Conservation (phyloP, 2,329 filamentous ascomycete species). For the Ophiostoma triangulosporum region DNA sequence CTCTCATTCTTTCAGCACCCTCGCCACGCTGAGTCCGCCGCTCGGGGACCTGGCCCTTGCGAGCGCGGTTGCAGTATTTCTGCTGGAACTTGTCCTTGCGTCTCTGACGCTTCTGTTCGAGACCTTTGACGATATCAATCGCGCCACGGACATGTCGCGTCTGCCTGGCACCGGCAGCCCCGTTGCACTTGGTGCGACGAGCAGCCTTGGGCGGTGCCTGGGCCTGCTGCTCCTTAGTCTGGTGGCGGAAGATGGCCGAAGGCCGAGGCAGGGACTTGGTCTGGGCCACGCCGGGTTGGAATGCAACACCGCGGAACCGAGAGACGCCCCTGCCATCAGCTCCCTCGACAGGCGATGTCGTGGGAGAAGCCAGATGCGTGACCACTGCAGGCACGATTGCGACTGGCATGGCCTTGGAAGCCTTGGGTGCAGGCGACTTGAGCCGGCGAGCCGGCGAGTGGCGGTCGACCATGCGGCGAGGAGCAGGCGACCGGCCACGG, state of each 20-base stretch:
- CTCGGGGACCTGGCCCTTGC: conserved; percentile 49
- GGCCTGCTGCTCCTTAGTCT: conserved; percentile 21
- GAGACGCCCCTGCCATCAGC: conserved; percentile 23
- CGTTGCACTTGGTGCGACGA: conserved; percentile 19
- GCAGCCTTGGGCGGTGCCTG: conserved; percentile 19
- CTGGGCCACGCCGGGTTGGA: conserved; percentile 54
- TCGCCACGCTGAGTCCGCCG: conserved; percentile 66
- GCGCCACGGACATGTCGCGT: conserved; percentile 72
- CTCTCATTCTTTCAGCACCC: conserved; percentile 85
- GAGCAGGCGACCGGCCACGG: conserved; percentile 41
- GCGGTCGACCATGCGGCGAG: conserved; percentile 46
- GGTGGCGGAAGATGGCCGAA: conserved; percentile 52
- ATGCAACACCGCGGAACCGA: conserved; percentile 31
- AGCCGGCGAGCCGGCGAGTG: conserved; percentile 53
- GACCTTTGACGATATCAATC: conserved; percentile 92
- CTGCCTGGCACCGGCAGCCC: conserved; percentile 18
- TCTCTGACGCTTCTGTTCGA: conserved; percentile 86
- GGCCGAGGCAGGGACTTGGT: conserved; percentile 81
- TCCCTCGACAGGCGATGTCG: conserved; percentile 26
- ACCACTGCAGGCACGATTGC: conserved; percentile 14
- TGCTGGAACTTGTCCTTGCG: conserved; percentile 86
- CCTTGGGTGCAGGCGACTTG: conserved; percentile 53
- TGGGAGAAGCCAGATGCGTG: conserved; percentile 29
- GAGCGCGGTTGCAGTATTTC: conserved; percentile 74
- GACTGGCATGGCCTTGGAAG: conserved; percentile 9